phyloP scores from a whole-genome alignment of 371 early-diverging fungal species.

The Rhizopus stolonifer region DNA sequence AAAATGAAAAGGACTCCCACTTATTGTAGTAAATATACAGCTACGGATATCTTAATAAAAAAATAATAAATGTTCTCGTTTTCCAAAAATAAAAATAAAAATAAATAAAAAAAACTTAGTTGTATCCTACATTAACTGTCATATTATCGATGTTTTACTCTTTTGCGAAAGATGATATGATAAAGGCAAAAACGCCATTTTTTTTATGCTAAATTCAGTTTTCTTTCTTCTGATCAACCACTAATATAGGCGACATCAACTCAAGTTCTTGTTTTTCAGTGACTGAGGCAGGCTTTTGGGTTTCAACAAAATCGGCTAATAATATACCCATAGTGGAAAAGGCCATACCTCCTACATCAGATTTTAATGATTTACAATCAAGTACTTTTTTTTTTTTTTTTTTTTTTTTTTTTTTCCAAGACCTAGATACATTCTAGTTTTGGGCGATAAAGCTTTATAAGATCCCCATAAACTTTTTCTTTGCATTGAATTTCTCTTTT shows the following conservation, averaged over 20 bases:
- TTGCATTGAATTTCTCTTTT: conserved; percentile 30
- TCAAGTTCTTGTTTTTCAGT: conserved; percentile 35
- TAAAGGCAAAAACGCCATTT: too few relatives aligned
- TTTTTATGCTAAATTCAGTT: neutral
- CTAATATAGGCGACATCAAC: conserved; percentile 37
- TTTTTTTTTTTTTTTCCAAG: conserved; percentile 25
- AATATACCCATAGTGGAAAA: conserved; percentile 48
- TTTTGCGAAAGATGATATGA: too few relatives aligned
- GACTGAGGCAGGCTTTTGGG: conserved; percentile 33
- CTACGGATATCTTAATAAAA: too few relatives aligned
- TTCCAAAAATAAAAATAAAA: too few relatives aligned
- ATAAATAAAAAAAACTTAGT: too few relatives aligned
- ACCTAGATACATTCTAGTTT: conserved; percentile 41
- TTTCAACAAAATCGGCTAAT: conserved; percentile 45
- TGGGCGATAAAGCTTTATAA: conserved; percentile 40
- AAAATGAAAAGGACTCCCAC: too few relatives aligned
- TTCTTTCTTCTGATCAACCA: conserved; percentile 37
- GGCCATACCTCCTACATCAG: conserved; percentile 43
- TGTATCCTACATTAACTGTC: too few relatives aligned
- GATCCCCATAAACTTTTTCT: conserved; percentile 53
- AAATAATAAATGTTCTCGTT: too few relatives aligned
- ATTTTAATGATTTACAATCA: neutral
- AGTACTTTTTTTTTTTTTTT: too few relatives aligned
- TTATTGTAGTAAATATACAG: too few relatives aligned
- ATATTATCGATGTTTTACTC: too few relatives aligned